phyloP scores from a whole-genome alignment of 176 grass and related monocot species.

The Oryza glaberrima region DNA sequence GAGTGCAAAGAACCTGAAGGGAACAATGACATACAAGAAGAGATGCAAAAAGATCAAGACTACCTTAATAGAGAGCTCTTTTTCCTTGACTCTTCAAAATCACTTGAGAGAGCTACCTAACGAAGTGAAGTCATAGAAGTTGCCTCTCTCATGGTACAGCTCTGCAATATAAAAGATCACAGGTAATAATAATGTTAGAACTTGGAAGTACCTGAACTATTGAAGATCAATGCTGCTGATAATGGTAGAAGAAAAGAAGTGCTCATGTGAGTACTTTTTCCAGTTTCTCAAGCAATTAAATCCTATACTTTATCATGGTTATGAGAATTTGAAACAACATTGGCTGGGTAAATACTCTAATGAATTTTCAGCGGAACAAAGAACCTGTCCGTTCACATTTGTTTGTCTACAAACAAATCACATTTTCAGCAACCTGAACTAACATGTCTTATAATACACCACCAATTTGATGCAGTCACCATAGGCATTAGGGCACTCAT shows the following conservation, averaged over 20 bases:
- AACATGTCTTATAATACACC: not conserved
- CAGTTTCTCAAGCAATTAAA: not conserved
- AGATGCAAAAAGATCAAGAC: not conserved
- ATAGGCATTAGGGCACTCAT: not conserved
- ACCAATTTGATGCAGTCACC: not conserved
- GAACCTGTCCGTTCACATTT: not conserved
- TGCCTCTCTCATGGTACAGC: constrained; percentile 84
- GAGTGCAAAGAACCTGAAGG: not conserved
- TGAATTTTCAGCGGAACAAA: not conserved
- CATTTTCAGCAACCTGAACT: not conserved
- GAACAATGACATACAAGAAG: not conserved
- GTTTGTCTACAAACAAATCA: not conserved
- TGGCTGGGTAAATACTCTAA: not conserved
- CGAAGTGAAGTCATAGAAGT: constrained; percentile 96
- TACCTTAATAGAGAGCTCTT: not conserved
- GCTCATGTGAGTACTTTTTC: not conserved
- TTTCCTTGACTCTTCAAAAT: too few relatives aligned
- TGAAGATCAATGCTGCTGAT: not conserved
- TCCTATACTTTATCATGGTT: not conserved
- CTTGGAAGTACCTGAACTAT: not conserved
- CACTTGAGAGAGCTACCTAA: constrained; percentile 50
- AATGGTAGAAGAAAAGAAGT: not conserved
- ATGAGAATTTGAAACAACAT: not conserved
- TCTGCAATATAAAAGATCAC: constrained; percentile 53
- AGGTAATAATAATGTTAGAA: constrained; percentile 30